Evolutionary conservation across 495 filamentous ascomycete species (phyloP).

Genomic region (Thozetella sp.): DNA sequence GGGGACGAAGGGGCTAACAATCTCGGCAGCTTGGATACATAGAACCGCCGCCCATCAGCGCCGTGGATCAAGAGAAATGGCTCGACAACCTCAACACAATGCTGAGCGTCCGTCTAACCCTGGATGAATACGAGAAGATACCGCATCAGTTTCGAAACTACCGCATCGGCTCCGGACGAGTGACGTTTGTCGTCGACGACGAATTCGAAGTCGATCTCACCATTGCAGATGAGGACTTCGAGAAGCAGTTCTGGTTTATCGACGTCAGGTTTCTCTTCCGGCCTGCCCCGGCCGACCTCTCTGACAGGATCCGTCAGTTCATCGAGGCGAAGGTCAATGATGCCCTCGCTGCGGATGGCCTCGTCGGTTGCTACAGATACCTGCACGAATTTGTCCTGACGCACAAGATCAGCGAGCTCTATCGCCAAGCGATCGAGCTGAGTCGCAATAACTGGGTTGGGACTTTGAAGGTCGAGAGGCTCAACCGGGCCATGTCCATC

Average conservation of each 20-base stretch:
- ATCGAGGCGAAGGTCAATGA: slow-evolving; percentile 74
- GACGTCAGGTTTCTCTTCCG: slow-evolving; percentile 85
- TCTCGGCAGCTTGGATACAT: slow-evolving; percentile 69
- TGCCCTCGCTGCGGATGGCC: slow-evolving; percentile 61
- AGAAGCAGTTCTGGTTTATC: slow-evolving; percentile 87
- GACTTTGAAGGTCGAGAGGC: slow-evolving; percentile 69
- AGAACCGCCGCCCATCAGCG: slow-evolving; percentile 68
- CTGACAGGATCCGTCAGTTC: slow-evolving; percentile 57
- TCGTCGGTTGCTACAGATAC: slow-evolving; percentile 78
- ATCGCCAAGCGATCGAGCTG: slow-evolving; percentile 73
- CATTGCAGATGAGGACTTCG: slow-evolving; percentile 77
- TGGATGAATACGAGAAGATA: slow-evolving; percentile 78
- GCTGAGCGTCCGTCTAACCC: slow-evolving; percentile 75
- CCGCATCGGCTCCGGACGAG: slow-evolving; percentile 74
- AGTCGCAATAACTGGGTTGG: slow-evolving; percentile 71
- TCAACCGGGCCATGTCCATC: slow-evolving; percentile 78
- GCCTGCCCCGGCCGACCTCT: slow-evolving; percentile 62
- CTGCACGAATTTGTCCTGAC: slow-evolving; percentile 85
- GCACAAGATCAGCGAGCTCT: slow-evolving; percentile 80
- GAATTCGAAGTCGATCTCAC: slow-evolving; percentile 95
- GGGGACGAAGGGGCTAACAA: slow-evolving; percentile 14
- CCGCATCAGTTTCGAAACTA: slow-evolving; percentile 74
- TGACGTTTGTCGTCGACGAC: slow-evolving; percentile 77
- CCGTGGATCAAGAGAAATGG: slow-evolving; percentile 65
- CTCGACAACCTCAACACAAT: slow-evolving; percentile 81